Evolutionary conservation across 129 eudicot genomes (phyloP), one percentile per base, ranked within the genome.

Genomic region (Silybum marianum): DNA sequence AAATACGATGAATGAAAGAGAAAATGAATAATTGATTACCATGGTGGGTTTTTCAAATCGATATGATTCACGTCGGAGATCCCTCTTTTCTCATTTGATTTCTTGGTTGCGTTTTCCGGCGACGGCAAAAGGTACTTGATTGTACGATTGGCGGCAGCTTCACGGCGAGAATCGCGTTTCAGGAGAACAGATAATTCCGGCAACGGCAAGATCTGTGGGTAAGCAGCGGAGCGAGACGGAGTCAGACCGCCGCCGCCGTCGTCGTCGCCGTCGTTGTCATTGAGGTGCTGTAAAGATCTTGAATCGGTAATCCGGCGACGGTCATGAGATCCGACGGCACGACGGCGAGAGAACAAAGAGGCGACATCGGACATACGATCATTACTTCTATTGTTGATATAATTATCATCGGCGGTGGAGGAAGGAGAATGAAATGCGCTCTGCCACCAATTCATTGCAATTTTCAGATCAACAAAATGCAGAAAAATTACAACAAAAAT

Each of bases 151-250:
- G 69, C 70, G 30, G 81, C 77, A 38, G 75, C 79, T 51, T 84
- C 78, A 69, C 84, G 73, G 30, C 36, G 83, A 6, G 71, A 76
- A 58, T 79, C 84, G 30, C 78, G 86, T 25, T 82, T 83, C 7
- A 88, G 67, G 72, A 81, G 23, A 22, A 79, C 51, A 3, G 85
- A 83, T 81, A 85, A 69, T 14, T 89, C 94, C 1, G 97, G 97
- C 5, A 91, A 74, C 19, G 97, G 97, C 83, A 93, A 71, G 6
- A 88, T 88, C 40, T 89, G 93, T 9, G 97, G 93, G 14, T 86
- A 32, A 11, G 76, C 67, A 6, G 70, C 38, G 10, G 82, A 22
- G 18, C 82, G 46, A 2, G 84, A 79, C 26, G 79, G 76, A 0
- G 72, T 30, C 6, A 78, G 48, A 25, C 24, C 78, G 68, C 14